Evolutionary conservation across 108 stramenopile species (phyloP).

Genomic region (Nitzschia palea): DNA sequence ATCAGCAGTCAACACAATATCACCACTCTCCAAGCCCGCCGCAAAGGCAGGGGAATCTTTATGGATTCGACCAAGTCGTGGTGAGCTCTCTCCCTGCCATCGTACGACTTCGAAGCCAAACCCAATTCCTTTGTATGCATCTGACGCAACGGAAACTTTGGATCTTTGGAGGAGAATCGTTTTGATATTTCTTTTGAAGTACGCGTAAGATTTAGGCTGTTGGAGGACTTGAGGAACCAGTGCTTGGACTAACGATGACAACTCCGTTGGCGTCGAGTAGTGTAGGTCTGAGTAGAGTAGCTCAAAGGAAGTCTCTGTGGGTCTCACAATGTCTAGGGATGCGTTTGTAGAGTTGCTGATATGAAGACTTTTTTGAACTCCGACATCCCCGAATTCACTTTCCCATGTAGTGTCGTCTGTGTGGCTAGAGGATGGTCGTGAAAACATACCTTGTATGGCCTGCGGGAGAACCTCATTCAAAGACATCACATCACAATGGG

Average conservation of each 20-base stretch:
- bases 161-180: conserved; percentile 3
- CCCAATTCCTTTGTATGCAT: conserved; percentile 17
- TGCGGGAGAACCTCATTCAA: no score
- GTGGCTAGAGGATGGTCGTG: no score
- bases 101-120: conserved; percentile 41
- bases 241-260: background rate
- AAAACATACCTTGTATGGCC: no score
- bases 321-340: background rate
- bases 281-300: conserved; percentile 35
- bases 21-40: conserved; percentile 28
- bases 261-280: background rate
- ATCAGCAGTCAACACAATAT: conserved; percentile 24
- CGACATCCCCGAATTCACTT: conserved; percentile 6
- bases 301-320: background rate
- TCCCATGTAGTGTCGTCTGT: background rate
- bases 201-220: background rate
- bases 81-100: conserved; percentile 25
- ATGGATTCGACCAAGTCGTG: conserved; percentile 32
- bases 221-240: background rate
- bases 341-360: background rate
- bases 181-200: background rate
- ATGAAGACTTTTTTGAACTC: background rate
- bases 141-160: background rate
- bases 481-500: no score
- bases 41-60: conserved; percentile 24